A percentile compares a stretch with the other conserved stretches of the same genome.
Conservation (phyloP, 306 rosid species). For the Biancaea sappan region DNA sequence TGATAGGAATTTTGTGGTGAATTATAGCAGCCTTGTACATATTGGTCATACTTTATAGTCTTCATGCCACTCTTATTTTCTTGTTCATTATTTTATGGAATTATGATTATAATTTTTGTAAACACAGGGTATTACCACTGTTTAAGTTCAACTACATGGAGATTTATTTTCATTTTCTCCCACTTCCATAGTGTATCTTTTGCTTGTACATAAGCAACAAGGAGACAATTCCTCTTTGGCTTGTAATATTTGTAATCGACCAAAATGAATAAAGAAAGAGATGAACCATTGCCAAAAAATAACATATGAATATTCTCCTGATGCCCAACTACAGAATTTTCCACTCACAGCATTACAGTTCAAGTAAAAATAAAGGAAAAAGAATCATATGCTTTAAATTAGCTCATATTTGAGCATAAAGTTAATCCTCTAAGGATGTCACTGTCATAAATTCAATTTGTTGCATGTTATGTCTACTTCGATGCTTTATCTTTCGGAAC, state of each 20-base stretch:
- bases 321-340: neutral
- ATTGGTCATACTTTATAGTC: slow-evolving; percentile 4
- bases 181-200: slow-evolving; percentile 18
- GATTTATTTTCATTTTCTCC: slow-evolving; percentile 14
- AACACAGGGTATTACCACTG: slow-evolving; percentile 2
- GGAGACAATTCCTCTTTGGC: neutral
- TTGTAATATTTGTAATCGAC: neutral
- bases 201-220: neutral
- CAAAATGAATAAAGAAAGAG: neutral
- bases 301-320: neutral
- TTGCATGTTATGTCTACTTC: neutral
- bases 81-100: slow-evolving; percentile 16
- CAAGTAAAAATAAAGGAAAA: neutral
- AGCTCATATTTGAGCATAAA: neutral
- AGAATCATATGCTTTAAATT: neutral
- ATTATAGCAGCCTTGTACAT: slow-evolving; percentile 25
- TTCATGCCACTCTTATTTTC: slow-evolving; percentile 12
- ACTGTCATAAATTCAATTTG: neutral
- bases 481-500: slow-evolving; percentile 17
- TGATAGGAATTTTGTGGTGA: slow-evolving; percentile 31
- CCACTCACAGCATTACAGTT: neutral
- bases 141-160: neutral
- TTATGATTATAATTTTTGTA: slow-evolving; percentile 28
- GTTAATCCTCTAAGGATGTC: neutral
- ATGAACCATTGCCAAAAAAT: neutral